phyloP scores from a whole-genome alignment of 768 basidiomycete genomes.

The Calocybe cyanea region DNA sequence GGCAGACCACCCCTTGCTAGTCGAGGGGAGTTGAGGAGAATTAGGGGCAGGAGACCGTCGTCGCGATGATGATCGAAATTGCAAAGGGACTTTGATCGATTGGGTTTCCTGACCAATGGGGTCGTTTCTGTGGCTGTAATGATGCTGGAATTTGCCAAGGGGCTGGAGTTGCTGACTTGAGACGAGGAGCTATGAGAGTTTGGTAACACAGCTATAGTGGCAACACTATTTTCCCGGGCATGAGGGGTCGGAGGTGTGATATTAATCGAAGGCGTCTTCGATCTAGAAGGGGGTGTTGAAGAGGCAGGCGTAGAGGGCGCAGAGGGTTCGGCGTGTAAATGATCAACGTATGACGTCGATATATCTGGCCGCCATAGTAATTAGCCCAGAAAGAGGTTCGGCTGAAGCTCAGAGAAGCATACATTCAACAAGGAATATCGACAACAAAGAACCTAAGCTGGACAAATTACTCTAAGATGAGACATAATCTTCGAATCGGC shows the following conservation, averaged over 20 bases:
- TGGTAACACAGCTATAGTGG: not conserved
- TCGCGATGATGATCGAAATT: constrained; percentile 12
- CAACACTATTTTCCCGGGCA: not conserved
- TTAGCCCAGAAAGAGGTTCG: not conserved
- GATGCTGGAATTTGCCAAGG: constrained; percentile 4
- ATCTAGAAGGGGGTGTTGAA: constrained; percentile 22
- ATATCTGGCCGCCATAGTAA: constrained; percentile 40
- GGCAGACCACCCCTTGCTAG: constrained; percentile 13
- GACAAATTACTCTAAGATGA: not conserved
- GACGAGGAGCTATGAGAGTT: not conserved
- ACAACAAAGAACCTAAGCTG: constrained; percentile 60
- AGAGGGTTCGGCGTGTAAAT: constrained; percentile 60
- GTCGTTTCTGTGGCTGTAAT: constrained; percentile 7
- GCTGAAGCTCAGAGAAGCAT: constrained; percentile 22
- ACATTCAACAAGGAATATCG: constrained; percentile 83
- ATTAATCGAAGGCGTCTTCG: constrained; percentile 13
- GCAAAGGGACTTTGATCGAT: constrained; percentile 13
- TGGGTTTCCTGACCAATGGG: constrained; percentile 6
- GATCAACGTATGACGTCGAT: constrained; percentile 73
- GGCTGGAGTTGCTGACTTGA: not conserved
- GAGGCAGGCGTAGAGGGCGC: constrained; percentile 35
- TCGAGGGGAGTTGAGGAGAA: constrained; percentile 18
- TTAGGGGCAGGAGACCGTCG: constrained; percentile 13
- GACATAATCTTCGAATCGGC: too few species aligned
- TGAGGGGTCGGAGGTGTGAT: not conserved